Conservation (phyloP, 441 rosid species). For the Erodium moschatum region DNA sequence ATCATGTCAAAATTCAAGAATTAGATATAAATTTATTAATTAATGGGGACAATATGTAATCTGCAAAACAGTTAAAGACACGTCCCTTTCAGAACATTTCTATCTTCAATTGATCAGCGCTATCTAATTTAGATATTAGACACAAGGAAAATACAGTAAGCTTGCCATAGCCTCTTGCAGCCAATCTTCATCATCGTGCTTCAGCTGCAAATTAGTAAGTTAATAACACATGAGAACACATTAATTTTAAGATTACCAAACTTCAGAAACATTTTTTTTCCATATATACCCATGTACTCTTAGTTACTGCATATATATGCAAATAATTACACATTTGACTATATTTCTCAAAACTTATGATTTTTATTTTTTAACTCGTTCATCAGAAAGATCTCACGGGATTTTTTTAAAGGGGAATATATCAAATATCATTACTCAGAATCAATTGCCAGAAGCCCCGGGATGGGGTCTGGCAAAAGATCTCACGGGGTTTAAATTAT, state of each 20-base stretch:
- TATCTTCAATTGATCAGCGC: neutral
- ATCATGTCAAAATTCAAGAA: neutral
- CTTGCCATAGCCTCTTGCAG: conserved; percentile 6
- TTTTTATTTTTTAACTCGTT: too few species aligned
- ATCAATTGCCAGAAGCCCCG: too few species aligned
- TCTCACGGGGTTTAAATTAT: too few species aligned
- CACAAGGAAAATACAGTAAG: neutral
- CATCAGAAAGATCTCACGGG: too few species aligned
- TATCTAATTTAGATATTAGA: neutral
- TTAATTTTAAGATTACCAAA: neutral
- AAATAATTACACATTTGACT: too few species aligned
- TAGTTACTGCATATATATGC: too few species aligned
- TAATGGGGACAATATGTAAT: neutral
- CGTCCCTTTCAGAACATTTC: neutral
- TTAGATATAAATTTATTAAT: neutral
- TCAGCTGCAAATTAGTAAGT: neutral
- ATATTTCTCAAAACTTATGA: too few species aligned
- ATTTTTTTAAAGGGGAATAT: too few species aligned
- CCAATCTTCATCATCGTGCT: conserved; percentile 2
- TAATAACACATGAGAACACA: neutral
- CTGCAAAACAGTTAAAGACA: neutral
- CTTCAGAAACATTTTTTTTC: neutral
- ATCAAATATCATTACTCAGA: too few species aligned
- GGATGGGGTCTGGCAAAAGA: too few species aligned
- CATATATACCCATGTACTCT: too few species aligned